Base-by-base conservation (phyloP, 345 rosid species). In the Mercurialis annua region DNA sequence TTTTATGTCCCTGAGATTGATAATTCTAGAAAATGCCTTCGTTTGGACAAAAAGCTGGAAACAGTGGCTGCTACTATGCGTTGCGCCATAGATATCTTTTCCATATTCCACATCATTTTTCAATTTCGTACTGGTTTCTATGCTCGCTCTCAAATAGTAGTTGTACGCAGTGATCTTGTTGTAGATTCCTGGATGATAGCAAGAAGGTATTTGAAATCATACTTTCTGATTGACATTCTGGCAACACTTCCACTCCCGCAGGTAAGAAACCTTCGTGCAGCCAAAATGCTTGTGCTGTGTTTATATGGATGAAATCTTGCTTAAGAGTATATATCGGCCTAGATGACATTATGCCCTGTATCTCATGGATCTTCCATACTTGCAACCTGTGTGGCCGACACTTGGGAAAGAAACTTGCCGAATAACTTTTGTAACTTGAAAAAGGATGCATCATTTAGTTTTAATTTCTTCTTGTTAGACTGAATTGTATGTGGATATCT, bases 61-160 rank as follows among this genome's bases (percentile, higher is more conserved):
- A 77, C 70, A 5, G 85, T 92, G 0, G 96, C 96, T 5, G 77
- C 82, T 31, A 85, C 86, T 61, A 51, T 92, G 68, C 88, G 95
- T 18, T 90, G 90, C 0, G 85, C 85, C 81, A 88, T 92, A 0
- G 98, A 90, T 66, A 66, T 92, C 65, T 87, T 90, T 71, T 90
- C 87, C 61, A 73, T 87, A 16, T 62, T 90, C 38, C 95, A 88
- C 74, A 88, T 92, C 31, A 78, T 92, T 64, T 80, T 90, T 33
- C 93, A 90, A 78, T n/a, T 92, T 38, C 90, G 73, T 31, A 92
- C 96, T 64, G 98, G 98, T 56, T 92, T 90, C 64, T 90, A 87
- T 34, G 92, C 95, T 36, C 95, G 92, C 20, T 81, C 90, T 50
- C 86, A 96, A 59, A 87, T 96, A 18, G 92, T 87, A 33, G 88